Evolutionary conservation across 176 grass and related monocot genomes (phyloP), one percentile per base, ranked within the genome.

Genomic region (Musa troglodytarum): DNA sequence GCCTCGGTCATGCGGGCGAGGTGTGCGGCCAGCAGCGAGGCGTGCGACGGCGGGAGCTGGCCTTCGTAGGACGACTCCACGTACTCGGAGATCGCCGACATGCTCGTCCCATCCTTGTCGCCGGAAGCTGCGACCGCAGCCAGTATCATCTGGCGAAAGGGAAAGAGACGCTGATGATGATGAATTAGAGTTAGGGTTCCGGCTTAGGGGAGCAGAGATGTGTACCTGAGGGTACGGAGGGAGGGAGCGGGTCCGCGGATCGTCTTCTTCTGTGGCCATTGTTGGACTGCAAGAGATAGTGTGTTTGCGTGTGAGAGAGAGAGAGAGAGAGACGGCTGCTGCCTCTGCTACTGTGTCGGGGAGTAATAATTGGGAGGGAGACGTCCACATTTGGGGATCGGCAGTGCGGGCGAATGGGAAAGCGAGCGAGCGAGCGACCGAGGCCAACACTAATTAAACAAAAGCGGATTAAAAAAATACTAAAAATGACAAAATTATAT

Each of bases 131-230:
- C 55, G 43, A 82, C 65, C 50, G 84, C 79, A 3, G 69, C 66
- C 50, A 86, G 62, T 53, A 86, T 86, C 84, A 86, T 78, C 84
- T 86, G 68, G 51, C 2, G 13, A 7, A 17, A n/a, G 25, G 28
- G 1, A 69, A 10, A 10, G 10, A 65, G 22, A 70, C 8, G 21
- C 15, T 9, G 15, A 15, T 16, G 10, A 15, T 51, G 20, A 4
- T 34, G 43, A 49, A 25, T 50, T 49, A 70, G 71, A 34, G 15
- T 50, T 52, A 74, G 52, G 12, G 52, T n/a, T 26, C 9, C 10
- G 49, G 9, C 28, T 3, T 6, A 16, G 10, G 10, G 11, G 65
- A 66, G 3, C 2, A 20, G 50, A 49, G 9, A 70, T 19, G 14
- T 26, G 5, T 13, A 74, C 72, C 72, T 74, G 51, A 14, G 52